phyloP scores from a whole-genome alignment of 148 eudicot species.

The Rhododendron henanense region DNA sequence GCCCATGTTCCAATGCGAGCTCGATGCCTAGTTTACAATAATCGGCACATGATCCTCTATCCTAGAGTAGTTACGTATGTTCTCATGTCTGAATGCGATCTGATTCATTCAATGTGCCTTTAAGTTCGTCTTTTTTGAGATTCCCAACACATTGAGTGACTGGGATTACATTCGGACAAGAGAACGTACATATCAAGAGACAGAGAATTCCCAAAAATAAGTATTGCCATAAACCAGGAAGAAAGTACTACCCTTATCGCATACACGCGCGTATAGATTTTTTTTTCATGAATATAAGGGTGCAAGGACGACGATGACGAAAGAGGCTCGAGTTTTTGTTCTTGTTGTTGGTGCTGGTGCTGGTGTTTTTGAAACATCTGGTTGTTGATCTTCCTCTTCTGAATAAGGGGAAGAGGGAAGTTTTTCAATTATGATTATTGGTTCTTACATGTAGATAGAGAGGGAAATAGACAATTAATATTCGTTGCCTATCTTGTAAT shows the following conservation, averaged over 20 bases:
- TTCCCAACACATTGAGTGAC: not conserved
- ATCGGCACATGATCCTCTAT: not conserved
- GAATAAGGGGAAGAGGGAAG: not conserved
- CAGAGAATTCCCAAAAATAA: not conserved
- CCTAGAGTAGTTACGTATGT: not conserved
- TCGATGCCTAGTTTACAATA: slow-evolving; percentile 19
- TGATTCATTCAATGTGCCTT: not conserved
- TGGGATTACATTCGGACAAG: not conserved
- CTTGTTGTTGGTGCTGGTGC: not conserved
- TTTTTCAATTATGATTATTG: not conserved
- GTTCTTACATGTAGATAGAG: not conserved
- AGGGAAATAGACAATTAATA: not conserved
- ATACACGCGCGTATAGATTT: not conserved
- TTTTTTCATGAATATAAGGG: not conserved
- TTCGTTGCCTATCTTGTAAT: not conserved
- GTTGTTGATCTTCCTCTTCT: slow-evolving; percentile 2
- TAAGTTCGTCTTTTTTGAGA: not conserved
- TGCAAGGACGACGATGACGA: not conserved
- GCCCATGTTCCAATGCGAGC: slow-evolving; percentile 37
- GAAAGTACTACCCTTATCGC: not conserved
- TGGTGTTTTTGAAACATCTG: not conserved
- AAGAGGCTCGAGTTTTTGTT: not conserved
- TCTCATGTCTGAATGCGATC: not conserved
- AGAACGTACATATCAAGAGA: not conserved
- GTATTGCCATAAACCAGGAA: not conserved